Evolutionary conservation across 1,139 yeast species (phyloP).

Genomic region (Ogataea hybrid): DNA sequence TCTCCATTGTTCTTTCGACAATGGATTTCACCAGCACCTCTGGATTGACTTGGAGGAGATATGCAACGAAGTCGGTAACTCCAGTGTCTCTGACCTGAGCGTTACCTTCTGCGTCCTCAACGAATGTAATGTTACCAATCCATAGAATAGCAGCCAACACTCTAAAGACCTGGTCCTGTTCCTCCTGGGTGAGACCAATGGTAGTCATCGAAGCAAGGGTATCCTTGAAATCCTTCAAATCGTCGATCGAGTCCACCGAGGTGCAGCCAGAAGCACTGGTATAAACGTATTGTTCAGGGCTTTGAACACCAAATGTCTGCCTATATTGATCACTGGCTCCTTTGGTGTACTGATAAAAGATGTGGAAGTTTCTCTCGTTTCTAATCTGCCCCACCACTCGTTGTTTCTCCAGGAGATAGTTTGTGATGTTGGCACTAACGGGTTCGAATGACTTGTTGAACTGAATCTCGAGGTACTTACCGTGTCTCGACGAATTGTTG

Average conservation of each 20-base stretch:
- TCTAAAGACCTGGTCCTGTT: slow-evolving; percentile 89
- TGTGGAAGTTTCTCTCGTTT: slow-evolving; percentile 94
- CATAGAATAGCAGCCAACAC: slow-evolving; percentile 83
- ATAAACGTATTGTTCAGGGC: slow-evolving; percentile 88
- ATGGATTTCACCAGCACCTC: slow-evolving; percentile 65
- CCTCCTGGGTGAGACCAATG: slow-evolving; percentile 77
- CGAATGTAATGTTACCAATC: slow-evolving; percentile 90
- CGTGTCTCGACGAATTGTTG: slow-evolving; percentile 96
- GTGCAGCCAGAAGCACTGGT: slow-evolving; percentile 88
- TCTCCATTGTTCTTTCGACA: slow-evolving; percentile 82
- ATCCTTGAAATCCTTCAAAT: slow-evolving; percentile 70
- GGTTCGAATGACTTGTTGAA: slow-evolving; percentile 86
- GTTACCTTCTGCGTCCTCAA: slow-evolving; percentile 85
- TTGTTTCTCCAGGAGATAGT: slow-evolving; percentile 90
- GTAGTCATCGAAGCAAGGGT: slow-evolving; percentile 84
- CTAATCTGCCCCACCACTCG: slow-evolving; percentile 92
- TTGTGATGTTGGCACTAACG: slow-evolving; percentile 92
- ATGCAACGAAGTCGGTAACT: slow-evolving; percentile 93
- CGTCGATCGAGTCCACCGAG: slow-evolving; percentile 83
- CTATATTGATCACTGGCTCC: slow-evolving; percentile 85
- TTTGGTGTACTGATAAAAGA: slow-evolving; percentile 93
- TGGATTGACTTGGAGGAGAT: slow-evolving; percentile 78
- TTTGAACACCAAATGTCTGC: slow-evolving; percentile 82
- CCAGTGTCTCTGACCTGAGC: slow-evolving; percentile 78
- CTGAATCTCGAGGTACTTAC: slow-evolving; percentile 90